Conservation (phyloP, 768 basidiomycete species). For the Lactifluus hygrophoroides region DNA sequence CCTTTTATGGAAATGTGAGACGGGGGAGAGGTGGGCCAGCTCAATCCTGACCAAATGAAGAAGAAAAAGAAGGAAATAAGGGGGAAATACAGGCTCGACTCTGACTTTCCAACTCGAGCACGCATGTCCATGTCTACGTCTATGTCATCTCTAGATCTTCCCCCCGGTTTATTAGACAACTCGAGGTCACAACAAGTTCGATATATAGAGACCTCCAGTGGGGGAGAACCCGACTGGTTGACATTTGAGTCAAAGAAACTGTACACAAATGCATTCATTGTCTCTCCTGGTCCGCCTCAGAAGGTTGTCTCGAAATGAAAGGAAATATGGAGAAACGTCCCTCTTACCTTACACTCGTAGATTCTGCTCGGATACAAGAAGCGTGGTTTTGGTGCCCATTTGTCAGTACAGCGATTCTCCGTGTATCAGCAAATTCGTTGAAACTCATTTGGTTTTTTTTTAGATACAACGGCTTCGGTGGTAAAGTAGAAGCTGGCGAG, state of each 20-base stretch:
- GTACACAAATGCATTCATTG: slow-evolving; percentile 68
- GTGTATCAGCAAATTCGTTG: neutral
- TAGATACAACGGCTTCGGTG: slow-evolving; percentile 86
- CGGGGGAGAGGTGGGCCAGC: too few relatives aligned
- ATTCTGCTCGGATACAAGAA: slow-evolving; percentile 73
- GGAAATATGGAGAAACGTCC: slow-evolving; percentile 10
- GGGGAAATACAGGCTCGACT: too few relatives aligned
- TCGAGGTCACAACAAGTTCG: neutral
- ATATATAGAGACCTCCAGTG: slow-evolving; percentile 26
- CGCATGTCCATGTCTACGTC: too few relatives aligned
- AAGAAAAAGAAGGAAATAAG: too few relatives aligned
- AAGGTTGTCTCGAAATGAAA: neutral
- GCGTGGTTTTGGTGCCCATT: slow-evolving; percentile 59
- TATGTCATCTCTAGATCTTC: too few relatives aligned
- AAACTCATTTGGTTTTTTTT: neutral
- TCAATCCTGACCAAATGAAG: too few relatives aligned
- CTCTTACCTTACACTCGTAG: slow-evolving; percentile 28
- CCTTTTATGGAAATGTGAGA: too few relatives aligned
- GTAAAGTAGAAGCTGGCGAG: slow-evolving; percentile 76
- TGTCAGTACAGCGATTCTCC: slow-evolving; percentile 31
- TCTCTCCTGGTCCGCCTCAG: slow-evolving; percentile 31
- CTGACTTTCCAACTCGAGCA: too few relatives aligned
- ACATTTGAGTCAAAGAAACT: slow-evolving; percentile 33
- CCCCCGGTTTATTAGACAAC: slow-evolving; percentile 6
- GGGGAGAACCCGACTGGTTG: slow-evolving; percentile 46